Percentiles rank a stretch among this genome's conserved stretches.
phyloP scores from a whole-genome alignment of 345 rosid species.

The Capsella bursapastoris region DNA sequence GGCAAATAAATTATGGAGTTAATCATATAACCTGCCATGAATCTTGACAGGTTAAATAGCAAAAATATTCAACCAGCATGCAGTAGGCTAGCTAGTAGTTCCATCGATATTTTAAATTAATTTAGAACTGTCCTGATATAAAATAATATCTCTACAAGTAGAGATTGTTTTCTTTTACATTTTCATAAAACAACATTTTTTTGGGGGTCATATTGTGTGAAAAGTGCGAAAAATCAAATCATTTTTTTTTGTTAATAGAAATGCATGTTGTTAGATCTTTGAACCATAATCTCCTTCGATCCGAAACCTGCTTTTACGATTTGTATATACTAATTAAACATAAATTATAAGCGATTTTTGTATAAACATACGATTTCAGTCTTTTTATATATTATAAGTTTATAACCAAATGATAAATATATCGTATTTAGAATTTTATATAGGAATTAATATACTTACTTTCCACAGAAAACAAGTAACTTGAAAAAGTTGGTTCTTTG shows the following conservation, averaged over 20 bases:
- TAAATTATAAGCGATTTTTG: too few relatives aligned
- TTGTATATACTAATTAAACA: too few relatives aligned
- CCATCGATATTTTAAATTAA: background rate
- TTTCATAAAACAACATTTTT: background rate
- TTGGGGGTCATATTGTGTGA: background rate
- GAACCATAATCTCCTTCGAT: too few relatives aligned
- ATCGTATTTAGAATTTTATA: too few relatives aligned
- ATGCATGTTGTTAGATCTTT: too few relatives aligned
- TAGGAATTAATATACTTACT: too few relatives aligned
- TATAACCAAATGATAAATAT: too few relatives aligned
- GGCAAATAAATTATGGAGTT: constrained; percentile 29
- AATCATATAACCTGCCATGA: constrained; percentile 10
- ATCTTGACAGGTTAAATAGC: background rate
- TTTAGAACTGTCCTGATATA: background rate
- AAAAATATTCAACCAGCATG: background rate
- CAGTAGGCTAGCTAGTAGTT: background rate
- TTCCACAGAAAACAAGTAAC: too few relatives aligned
- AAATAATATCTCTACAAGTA: background rate
- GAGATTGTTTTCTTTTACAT: background rate
- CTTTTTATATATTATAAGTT: too few relatives aligned
- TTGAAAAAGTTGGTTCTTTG: background rate
- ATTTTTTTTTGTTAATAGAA: too few relatives aligned
- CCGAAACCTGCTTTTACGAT: too few relatives aligned
- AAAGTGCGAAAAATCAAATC: background rate
- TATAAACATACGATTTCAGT: too few relatives aligned